Evolutionary conservation across 805 yeast species (phyloP).

Genomic region (Candida argentea): DNA sequence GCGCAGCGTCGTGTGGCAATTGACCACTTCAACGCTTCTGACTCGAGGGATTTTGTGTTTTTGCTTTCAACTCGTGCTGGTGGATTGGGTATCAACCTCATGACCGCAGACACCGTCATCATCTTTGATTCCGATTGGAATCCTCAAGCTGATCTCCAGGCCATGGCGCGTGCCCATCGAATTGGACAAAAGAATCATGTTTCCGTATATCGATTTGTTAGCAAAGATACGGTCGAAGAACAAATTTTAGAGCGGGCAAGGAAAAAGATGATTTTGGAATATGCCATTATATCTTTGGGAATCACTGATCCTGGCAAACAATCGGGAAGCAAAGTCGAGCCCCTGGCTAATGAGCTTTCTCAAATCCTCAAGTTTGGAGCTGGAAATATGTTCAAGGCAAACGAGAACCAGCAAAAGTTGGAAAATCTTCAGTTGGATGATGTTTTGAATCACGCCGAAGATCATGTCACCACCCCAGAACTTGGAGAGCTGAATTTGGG

Average conservation of each 20-base stretch:
- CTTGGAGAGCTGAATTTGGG: constrained; percentile 96
- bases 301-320: constrained; percentile 65
- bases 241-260: constrained; percentile 95
- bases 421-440: constrained; percentile 95
- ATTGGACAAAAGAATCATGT: constrained; percentile 99
- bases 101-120: constrained; percentile 99
- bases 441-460: constrained; percentile 93
- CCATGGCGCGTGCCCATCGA: constrained; percentile 99
- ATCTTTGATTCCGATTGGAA: constrained; percentile 99
- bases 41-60: constrained; percentile 84
- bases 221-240: constrained; percentile 96
- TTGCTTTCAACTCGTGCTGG: constrained; percentile 94
- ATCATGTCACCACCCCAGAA: constrained; percentile 92
- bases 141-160: constrained; percentile 98
- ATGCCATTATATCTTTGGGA: constrained; percentile 94
- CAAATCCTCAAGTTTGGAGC: constrained; percentile 98
- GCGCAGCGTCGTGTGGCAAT: constrained; percentile 88
- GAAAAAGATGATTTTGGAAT: constrained; percentile 95
- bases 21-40: constrained; percentile 94
- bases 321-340: constrained; percentile 51
- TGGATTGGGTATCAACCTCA: constrained; percentile 93
- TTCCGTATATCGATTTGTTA: constrained; percentile 93
- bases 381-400: constrained; percentile 94
- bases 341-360: constrained; percentile 73
- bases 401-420: constrained; percentile 87